A percentile compares a stretch with the other conserved stretches of the same genome.
phyloP scores from a whole-genome alignment of 352 stramenopile species.

The Aphanomyces cochlioides region DNA sequence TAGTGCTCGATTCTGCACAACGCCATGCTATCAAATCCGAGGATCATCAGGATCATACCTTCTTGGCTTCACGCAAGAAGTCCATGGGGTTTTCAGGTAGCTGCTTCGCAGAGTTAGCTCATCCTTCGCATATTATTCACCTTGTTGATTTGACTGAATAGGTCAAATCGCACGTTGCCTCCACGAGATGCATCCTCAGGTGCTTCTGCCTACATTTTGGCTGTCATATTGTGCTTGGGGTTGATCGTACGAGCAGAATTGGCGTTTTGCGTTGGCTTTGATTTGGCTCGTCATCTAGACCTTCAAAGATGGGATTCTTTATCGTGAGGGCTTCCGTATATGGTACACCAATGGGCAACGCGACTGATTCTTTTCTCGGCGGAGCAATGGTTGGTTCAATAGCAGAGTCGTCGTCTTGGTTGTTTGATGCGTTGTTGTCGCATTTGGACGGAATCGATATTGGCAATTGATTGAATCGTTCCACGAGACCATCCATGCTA shows the following conservation, averaged over 20 bases:
- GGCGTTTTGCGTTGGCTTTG: too few relatives aligned
- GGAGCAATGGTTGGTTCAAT: neutral
- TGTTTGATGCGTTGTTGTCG: neutral
- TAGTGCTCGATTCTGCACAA: neutral
- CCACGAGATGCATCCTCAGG: too few relatives aligned
- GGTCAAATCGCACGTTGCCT: neutral
- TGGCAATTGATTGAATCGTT: slow-evolving; percentile 1
- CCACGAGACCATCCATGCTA: neutral
- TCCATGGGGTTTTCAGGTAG: neutral
- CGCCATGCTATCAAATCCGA: neutral
- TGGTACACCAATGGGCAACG: neutral
- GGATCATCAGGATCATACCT: neutral
- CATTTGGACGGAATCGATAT: neutral
- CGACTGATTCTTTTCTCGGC: neutral
- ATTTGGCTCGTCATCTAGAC: neutral
- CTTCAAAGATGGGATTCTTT: slow-evolving; percentile 3
- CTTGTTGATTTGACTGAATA: slow-evolving; percentile 10
- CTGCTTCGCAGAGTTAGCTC: neutral
- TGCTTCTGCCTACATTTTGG: too few relatives aligned
- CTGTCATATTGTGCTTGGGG: too few relatives aligned
- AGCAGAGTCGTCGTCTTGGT: slow-evolving; percentile 2
- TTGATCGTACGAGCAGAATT: too few relatives aligned
- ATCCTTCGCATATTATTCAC: neutral
- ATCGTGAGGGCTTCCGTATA: slow-evolving; percentile 9
- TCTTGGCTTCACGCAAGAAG: neutral